Evolutionary conservation across 352 stramenopile genomes (phyloP), one percentile per base, ranked within the genome.

Genomic region (Pythium graminicola): DNA sequence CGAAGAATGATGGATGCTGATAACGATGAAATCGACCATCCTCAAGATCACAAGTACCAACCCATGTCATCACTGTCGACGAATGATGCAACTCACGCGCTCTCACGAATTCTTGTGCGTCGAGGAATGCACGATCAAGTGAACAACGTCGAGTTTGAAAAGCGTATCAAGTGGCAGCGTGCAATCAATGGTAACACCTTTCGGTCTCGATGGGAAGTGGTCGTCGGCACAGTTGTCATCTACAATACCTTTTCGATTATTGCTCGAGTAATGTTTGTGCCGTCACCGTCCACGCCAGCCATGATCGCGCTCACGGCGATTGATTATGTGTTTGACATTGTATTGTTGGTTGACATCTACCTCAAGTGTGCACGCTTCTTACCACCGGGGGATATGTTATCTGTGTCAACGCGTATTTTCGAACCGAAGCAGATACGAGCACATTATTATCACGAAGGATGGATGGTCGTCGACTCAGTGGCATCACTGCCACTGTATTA

Each of bases 191-290:
- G 59, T 9, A 63, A 57, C 33, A 59, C 48, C 2, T 67, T 67
- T 29, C 60, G 60, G 20, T 56, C 47, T 4, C 31, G 39, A 2
- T 73, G 65, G 65, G 65, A 73, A 20, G 17, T 67, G 7, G 32
- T 70, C 6, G 50, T 73, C 5, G 50, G 50, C 8, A 27, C 50
- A 2, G 50, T 65, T 3, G 62, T 73, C 5, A 28, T 70, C 7
- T 73, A 73, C 65, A 73, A 73, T n/a, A 63, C 54, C 32, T 67
- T 70, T 22, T 55, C 54, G 10, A 66, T 73, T 22, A 35, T 66
- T n/a, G 52, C 57, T 20, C 57, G 65, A 11, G 50, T 70, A 0
- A 51, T 51, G 6, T 66, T 70, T 35, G 19, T 54, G 1, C 58
- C 52, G 17, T 45, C 33, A 17, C 65, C 65, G 9, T 62, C 62